Base-by-base conservation (phyloP, 768 basidiomycete species). In the Naematelia encephala region DNA sequence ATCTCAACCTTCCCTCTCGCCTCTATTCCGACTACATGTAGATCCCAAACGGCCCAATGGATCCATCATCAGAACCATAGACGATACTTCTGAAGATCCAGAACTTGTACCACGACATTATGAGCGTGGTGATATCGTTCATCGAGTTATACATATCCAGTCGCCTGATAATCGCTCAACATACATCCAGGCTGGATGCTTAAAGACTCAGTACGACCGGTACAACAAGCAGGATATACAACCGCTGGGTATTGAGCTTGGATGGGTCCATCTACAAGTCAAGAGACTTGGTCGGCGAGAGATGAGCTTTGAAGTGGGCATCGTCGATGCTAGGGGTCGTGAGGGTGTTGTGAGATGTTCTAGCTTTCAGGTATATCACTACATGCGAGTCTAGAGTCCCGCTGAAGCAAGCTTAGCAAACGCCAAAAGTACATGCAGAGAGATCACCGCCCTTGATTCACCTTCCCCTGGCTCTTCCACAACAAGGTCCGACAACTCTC, bases 131-230 rank as follows among this genome's bases (percentile, higher is more conserved):
- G 39, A 53, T 19, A 42, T 70, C 0, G 29, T 29, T 2, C 65
- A 72, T 29, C 22, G 51, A 2, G 72, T 73, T 0, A 55, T 74
- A 19, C 74, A 76, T 51, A 61, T 76, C 11, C 74, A 76, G 46
- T 65, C 64, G 0, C 70, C 74, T 12, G 58, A 55, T 25, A 45
- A 62, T 2, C 34, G 43, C 14, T 26, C 52, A 5, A 73, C 72
- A 0, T 76, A 64, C 42, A 71, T 76, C 23, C 74, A 76, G 62
- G 66, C 72, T 28, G 74, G 72, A 45, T 22, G 14, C 13, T 63
- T 56, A 45, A 47, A 47, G 25, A 19, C 10, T 29, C 28, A 4
- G 19, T 52, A 4, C 12, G 14, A 3, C 26, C 11, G 11, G n/a
- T n/a, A n/a, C n/a, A 16, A 10, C 11, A 34, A 27, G 4, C 34